Conservation (phyloP, 306 rosid genomes). For the Psophocarpus tetragonolobus region DNA sequence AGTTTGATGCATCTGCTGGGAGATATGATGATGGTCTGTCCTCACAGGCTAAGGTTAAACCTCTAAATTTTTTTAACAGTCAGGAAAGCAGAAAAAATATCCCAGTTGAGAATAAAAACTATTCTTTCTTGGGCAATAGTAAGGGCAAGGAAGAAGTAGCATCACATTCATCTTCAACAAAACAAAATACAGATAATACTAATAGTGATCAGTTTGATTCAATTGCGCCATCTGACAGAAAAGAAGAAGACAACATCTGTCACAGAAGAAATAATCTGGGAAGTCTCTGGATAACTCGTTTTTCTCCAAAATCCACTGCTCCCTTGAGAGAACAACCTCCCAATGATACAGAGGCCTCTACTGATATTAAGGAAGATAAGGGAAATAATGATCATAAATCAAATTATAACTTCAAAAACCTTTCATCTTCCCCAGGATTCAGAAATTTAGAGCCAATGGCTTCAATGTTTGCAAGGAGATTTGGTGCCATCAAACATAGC, state of each 20-base stretch:
- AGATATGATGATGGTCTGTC: constrained; percentile 42
- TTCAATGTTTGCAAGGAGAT: constrained; percentile 66
- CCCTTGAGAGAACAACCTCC: constrained; percentile 38
- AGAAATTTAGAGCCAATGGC: constrained; percentile 55
- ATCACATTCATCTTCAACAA: constrained; percentile 55
- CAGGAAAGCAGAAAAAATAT: constrained; percentile 43
- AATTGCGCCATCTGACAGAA: constrained; percentile 40
- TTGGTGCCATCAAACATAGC: constrained; percentile 57
- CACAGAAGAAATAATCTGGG: constrained; percentile 39
- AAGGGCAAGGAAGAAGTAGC: constrained; percentile 49
- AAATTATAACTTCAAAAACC: constrained; percentile 33
- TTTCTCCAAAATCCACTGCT: constrained; percentile 48
- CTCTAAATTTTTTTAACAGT: constrained; percentile 38
- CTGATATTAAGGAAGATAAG: constrained; percentile 34
- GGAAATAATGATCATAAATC: constrained; percentile 43
- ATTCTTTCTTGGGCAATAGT: constrained; percentile 36
- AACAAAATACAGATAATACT: constrained; percentile 42
- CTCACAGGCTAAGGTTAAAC: constrained; percentile 41
- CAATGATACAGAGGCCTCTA: constrained; percentile 33
- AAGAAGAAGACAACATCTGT: constrained; percentile 35
- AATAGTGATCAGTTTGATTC: constrained; percentile 45
- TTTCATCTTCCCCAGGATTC: constrained; percentile 40
- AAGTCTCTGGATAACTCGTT: constrained; percentile 81
- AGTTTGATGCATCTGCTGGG: constrained; percentile 36
- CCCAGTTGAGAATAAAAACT: constrained; percentile 36